Evolutionary conservation across 257 asterid genomes (phyloP).

Genomic region (Misopates orontium): DNA sequence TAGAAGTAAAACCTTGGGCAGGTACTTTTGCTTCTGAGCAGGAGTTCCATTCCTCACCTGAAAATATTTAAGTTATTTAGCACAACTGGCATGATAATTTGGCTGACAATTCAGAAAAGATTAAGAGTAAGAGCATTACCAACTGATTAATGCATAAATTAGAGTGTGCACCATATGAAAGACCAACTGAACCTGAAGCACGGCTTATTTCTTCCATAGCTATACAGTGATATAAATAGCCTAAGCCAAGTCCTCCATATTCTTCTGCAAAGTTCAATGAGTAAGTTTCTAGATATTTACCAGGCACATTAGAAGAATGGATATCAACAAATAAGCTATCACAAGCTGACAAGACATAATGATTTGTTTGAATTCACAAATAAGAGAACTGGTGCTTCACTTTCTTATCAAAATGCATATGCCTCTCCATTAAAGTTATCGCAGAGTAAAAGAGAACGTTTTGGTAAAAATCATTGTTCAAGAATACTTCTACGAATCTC

Average conservation of each 20-base stretch:
- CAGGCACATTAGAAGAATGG: constrained; percentile 22
- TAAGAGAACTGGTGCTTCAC: not conserved
- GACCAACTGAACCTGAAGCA: constrained; percentile 98
- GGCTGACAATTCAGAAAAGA: constrained; percentile 20
- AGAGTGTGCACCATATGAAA: constrained; percentile 97
- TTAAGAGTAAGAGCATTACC: constrained; percentile 52
- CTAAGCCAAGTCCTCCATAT: constrained; percentile 99
- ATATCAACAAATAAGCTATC: constrained; percentile 9
- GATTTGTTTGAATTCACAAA: constrained; percentile 9
- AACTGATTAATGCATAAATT: constrained; percentile 90
- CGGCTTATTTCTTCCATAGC: constrained; percentile 99
- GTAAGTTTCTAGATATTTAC: constrained; percentile 25
- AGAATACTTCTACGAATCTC: not conserved
- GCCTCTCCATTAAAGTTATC: constrained; percentile 10
- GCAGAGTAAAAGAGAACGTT: not conserved
- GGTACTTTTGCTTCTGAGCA: constrained; percentile 85
- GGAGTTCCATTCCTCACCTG: constrained; percentile 92
- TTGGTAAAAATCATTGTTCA: not conserved
- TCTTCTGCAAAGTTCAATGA: constrained; percentile 54
- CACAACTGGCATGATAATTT: constrained; percentile 20
- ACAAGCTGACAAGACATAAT: not conserved
- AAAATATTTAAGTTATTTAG: constrained; percentile 34
- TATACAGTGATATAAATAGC: constrained; percentile 94
- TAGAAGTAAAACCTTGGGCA: constrained; percentile 76
- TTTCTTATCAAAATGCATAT: not conserved